Conservation (phyloP, 2,329 filamentous ascomycete species). For the Geoglossum cookeanum region DNA sequence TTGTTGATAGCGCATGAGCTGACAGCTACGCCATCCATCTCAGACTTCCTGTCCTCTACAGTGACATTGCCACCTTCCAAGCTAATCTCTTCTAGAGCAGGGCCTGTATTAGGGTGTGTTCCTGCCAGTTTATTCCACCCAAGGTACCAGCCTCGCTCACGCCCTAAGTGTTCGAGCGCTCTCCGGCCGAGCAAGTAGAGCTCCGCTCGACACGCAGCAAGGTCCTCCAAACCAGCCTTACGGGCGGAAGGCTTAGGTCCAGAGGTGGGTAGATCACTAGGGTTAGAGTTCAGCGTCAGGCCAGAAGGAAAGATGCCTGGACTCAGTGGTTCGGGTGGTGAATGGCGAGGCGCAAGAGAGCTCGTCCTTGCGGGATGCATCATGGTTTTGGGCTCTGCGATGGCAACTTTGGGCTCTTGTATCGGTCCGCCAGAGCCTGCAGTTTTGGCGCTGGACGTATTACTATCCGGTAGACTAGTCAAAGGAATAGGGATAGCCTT, state of each 20-base stretch:
- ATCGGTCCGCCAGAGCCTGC: constrained; percentile 10
- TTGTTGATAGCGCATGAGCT: background rate
- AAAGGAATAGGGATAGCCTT: constrained; percentile 47
- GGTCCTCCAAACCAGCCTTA: constrained; percentile 49
- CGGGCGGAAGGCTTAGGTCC: constrained; percentile 12
- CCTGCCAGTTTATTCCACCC: constrained; percentile 45
- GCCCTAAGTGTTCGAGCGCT: constrained; percentile 56
- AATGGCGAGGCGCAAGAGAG: constrained; percentile 32
- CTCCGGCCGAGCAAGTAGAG: constrained; percentile 64
- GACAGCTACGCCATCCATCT: background rate
- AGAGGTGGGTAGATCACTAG: constrained; percentile 7
- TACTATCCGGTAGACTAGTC: constrained; percentile 23
- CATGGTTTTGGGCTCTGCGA: constrained; percentile 51
- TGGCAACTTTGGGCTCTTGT: constrained; percentile 40
- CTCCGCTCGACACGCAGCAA: constrained; percentile 68
- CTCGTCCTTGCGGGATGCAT: constrained; percentile 47
- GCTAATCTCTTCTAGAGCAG: constrained; percentile 37
- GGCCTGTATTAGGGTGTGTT: constrained; percentile 10
- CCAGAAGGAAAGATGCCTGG: constrained; percentile 32
- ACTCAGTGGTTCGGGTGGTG: constrained; percentile 24
- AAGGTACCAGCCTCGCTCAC: constrained; percentile 52
- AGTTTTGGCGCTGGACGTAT: constrained; percentile 1
- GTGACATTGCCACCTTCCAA: constrained; percentile 26
- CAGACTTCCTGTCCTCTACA: background rate
- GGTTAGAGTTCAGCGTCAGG: background rate